phyloP scores from a whole-genome alignment of 176 grass and related monocot genomes.

The Cocos nucifera region DNA sequence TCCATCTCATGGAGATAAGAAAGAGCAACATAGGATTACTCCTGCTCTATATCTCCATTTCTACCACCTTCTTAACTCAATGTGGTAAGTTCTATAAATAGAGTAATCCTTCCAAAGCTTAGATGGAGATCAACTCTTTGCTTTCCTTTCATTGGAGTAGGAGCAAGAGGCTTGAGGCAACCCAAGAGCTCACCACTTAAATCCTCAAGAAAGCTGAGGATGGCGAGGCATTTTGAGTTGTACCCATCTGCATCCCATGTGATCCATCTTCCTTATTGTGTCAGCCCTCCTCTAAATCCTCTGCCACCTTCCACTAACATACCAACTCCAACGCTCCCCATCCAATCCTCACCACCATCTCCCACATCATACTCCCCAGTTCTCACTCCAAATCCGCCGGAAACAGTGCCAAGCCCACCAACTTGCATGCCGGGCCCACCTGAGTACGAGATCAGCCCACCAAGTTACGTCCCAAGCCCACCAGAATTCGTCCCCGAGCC shows the following conservation, averaged over 20 bases:
- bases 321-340: not conserved
- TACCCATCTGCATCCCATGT: constrained; percentile 6
- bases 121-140: not conserved
- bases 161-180: constrained; percentile 23
- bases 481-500: constrained; percentile 30
- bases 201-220: too few relatives aligned
- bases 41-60: not conserved
- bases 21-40: not conserved
- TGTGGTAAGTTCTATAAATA: not conserved
- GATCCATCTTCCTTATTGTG: constrained; percentile 6
- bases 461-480: constrained; percentile 18
- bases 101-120: too few relatives aligned
- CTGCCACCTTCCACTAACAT: not conserved
- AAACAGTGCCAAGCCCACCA: constrained; percentile 10
- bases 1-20: not conserved
- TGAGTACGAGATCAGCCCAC: constrained; percentile 4
- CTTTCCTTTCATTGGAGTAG: constrained; percentile 29
- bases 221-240: too few relatives aligned
- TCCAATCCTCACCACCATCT: not conserved
- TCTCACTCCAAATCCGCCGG: constrained; percentile 27
- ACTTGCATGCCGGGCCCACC: constrained; percentile 16
- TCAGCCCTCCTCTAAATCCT: constrained; percentile 23
- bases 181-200: too few relatives aligned
- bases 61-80: not conserved
- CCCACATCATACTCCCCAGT: constrained; percentile 12